Percentiles rank a stretch among this genome's conserved stretches.
These are phyloP conservation scores for Erodium maritimum DNA, from an alignment of 345 rosid genomes.

Conservation along the genomic window DNA sequence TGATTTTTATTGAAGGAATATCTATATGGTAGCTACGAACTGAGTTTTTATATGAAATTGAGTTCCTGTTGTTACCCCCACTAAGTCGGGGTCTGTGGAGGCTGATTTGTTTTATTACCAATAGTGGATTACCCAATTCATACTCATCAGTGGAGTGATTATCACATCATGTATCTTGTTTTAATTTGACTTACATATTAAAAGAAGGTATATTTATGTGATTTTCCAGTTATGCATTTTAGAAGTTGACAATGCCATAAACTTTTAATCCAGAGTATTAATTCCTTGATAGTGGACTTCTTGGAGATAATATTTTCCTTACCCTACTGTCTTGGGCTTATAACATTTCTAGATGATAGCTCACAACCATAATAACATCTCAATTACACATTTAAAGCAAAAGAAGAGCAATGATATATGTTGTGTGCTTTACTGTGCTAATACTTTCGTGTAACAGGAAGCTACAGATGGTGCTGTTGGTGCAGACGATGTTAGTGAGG, in stretches of 20 bases:
- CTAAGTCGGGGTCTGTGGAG: not conserved
- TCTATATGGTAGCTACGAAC: not conserved
- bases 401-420: not conserved
- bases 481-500: constrained; percentile 28
- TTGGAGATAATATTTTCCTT: not conserved
- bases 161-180: not conserved
- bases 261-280: too few species aligned
- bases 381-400: not conserved
- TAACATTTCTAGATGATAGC: not conserved
- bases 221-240: not conserved
- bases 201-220: not conserved
- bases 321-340: not conserved
- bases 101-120: too few species aligned
- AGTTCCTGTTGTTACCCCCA: too few species aligned
- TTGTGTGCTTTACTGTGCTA: constrained; percentile 7
- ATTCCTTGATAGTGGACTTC: not conserved
- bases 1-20: not conserved
- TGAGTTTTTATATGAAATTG: not conserved
- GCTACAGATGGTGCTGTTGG: constrained; percentile 37
- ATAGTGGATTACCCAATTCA: not conserved
- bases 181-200: too few species aligned
- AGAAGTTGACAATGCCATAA: not conserved
- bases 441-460: constrained; percentile 41
- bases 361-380: not conserved
- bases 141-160: not conserved